Percentiles rank a stretch among this genome's conserved stretches.
Evolutionary conservation across 441 rosid genomes (phyloP).

Genomic region (Populus hybrid): DNA sequence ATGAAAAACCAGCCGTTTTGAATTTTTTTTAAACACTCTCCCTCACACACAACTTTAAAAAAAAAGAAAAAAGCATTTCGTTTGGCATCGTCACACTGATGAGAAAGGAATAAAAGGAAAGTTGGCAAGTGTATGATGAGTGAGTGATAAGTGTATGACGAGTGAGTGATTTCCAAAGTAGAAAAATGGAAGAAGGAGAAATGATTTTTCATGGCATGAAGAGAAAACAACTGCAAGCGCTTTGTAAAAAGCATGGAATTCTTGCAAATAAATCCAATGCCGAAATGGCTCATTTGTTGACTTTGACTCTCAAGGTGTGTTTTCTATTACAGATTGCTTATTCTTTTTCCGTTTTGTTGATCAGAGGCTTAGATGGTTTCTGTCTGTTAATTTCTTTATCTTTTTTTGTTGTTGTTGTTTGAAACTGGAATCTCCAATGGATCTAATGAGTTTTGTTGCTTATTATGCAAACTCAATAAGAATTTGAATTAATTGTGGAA

Average conservation of each 20-base stretch:
- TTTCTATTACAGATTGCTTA: background rate
- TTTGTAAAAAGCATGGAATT: slow-evolving; percentile 60
- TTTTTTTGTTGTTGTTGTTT: background rate
- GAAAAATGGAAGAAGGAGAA: slow-evolving; percentile 9
- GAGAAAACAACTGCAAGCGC: slow-evolving; percentile 52
- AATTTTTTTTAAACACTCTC: background rate
- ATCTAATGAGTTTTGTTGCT: background rate
- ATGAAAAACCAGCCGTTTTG: background rate
- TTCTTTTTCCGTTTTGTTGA: background rate
- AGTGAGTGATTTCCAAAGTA: background rate
- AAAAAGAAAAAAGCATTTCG: background rate
- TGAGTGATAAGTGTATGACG: background rate
- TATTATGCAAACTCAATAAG: background rate
- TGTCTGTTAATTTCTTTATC: background rate
- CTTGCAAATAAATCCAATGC: slow-evolving; percentile 53
- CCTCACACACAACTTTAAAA: too few species aligned
- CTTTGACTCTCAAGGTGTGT: slow-evolving; percentile 39
- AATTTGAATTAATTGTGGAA: background rate
- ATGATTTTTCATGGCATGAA: slow-evolving; percentile 54
- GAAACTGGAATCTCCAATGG: background rate
- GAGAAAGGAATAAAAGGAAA: background rate
- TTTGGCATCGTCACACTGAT: background rate
- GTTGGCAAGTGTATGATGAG: background rate
- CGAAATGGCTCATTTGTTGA: slow-evolving; percentile 51
- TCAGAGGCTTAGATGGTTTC: background rate